Evolutionary conservation across 2,329 filamentous ascomycete species (phyloP), one percentile per base, ranked within the genome.

Genomic region (Atkinsonella texensis): DNA sequence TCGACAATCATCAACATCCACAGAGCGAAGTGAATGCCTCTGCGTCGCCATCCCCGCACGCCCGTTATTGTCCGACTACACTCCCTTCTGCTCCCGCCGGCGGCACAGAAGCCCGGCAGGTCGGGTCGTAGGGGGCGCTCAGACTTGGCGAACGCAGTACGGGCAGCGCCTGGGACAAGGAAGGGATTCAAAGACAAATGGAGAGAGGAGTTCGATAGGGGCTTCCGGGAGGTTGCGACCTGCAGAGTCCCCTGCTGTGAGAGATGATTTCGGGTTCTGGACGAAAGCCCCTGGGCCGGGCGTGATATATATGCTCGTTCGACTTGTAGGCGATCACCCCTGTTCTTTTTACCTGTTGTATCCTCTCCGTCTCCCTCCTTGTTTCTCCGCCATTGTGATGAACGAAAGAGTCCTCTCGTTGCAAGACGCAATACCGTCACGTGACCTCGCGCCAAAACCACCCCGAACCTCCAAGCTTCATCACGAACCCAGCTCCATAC

Each of bases 41-140:
- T 50, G 48, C 18, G 48, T 52, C 48, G 44, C 49, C 18, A 31
- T 43, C 15, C 44, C 47, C 20, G 45, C 38, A 42, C 45, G 38
- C 47, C 46, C 43, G 40, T 48, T 31, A 43, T 54, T n/a, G 52
- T 52, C 45, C 41, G 48, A 17, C 40, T 47, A 20, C 38, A 42
- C 35, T 45, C 44, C 44, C 28, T 44, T 48, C 44, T 51, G 20
- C 35, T 42, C 28, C 32, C 48, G 49, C n/a, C 49, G 13, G 4
- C 20, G 17, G 20, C 44, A 43, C 40, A 50, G 39, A 33, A 44
- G 40, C 10, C 18, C 40, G 10, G 15, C 39, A 43, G 33, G 4
- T 28, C 28, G 28, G 7, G 1, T 28, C 12, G 11, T 7, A 23
- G 20, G 20, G 20, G 20, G 20, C 20, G 35, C 32, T 28, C n/a